Evolutionary conservation across 2,329 filamentous ascomycete species (phyloP).

Genomic region (Nannizzia gypsea): DNA sequence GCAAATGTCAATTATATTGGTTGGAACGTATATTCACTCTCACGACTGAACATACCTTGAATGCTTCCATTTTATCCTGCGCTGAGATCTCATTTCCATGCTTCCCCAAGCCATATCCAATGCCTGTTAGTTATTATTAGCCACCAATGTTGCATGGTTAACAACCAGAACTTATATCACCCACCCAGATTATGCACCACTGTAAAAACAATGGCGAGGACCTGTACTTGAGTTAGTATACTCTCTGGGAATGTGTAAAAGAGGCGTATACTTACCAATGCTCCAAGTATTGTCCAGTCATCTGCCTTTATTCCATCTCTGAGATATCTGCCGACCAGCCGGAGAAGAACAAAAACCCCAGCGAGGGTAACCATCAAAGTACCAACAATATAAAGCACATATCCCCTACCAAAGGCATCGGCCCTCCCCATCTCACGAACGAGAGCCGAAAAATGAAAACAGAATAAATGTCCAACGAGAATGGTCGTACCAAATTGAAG

Average conservation of each 20-base stretch:
- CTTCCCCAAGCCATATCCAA: slow-evolving; percentile 9
- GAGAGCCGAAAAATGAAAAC: not conserved
- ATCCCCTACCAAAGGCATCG: not conserved
- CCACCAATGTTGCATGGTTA: not conserved
- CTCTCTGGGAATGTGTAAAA: not conserved
- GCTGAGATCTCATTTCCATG: slow-evolving; percentile 4
- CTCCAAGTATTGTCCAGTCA: slow-evolving; percentile 10
- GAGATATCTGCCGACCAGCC: slow-evolving; percentile 9
- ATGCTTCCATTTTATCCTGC: not conserved
- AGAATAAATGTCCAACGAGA: not conserved
- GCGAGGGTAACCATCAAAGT: slow-evolving; percentile 6
- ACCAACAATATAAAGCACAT: slow-evolving; percentile 1
- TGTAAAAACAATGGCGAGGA: slow-evolving; percentile 5
- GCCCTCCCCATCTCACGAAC: slow-evolving; percentile 1
- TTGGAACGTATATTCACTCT: not conserved
- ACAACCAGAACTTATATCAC: not conserved
- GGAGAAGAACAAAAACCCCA: slow-evolving; percentile 7
- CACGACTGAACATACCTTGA: slow-evolving; percentile 6
- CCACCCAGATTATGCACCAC: slow-evolving; percentile 7
- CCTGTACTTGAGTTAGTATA: not conserved
- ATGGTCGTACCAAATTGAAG: not conserved
- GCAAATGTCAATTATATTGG: not conserved
- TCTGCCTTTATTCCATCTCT: slow-evolving; percentile 5
- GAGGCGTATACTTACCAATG: slow-evolving; percentile 2
- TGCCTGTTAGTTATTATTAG: slow-evolving; percentile 3